Evolutionary conservation across 768 basidiomycete genomes (phyloP).

Genomic region (Amanita muscaria): DNA sequence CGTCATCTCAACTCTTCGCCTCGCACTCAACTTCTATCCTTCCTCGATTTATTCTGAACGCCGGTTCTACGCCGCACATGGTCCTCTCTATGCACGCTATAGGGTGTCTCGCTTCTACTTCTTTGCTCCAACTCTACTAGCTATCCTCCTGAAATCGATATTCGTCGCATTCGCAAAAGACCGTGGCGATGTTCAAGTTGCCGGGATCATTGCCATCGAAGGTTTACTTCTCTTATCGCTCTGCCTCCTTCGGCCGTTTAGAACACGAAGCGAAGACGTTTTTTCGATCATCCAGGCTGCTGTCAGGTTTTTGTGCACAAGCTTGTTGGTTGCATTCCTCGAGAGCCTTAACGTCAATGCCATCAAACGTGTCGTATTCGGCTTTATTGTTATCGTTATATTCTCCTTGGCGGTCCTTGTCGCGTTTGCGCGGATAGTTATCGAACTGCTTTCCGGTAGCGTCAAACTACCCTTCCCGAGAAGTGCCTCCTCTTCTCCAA

Average conservation of each 20-base stretch:
- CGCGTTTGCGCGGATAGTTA: constrained; percentile 48
- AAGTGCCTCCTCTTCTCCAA: constrained; percentile 6
- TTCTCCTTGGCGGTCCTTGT: constrained; percentile 64
- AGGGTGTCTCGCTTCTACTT: constrained; percentile 62
- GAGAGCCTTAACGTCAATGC: constrained; percentile 52
- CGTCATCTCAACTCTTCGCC: constrained; percentile 38
- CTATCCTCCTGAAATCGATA: constrained; percentile 57
- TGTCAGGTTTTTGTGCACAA: constrained; percentile 60
- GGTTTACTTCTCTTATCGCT: constrained; percentile 44
- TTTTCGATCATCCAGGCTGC: constrained; percentile 59
- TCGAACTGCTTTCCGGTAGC: constrained; percentile 41
- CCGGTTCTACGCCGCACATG: constrained; percentile 31
- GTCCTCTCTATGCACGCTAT: constrained; percentile 61
- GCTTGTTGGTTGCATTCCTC: constrained; percentile 70
- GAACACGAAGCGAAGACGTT: constrained; percentile 61
- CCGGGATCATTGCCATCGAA: constrained; percentile 61
- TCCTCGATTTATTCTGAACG: constrained; percentile 25
- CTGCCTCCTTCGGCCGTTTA: constrained; percentile 52
- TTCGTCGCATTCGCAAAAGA: constrained; percentile 60
- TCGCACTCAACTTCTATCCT: constrained; percentile 24
- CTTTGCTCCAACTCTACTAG: constrained; percentile 46
- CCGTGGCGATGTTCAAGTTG: constrained; percentile 60
- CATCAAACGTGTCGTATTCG: constrained; percentile 78
- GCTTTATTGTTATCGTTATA: constrained; percentile 62
- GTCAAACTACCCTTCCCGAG: constrained; percentile 21